These are phyloP conservation scores for Penicillium freii DNA, from an alignment of 2,329 filamentous ascomycete species.

Conservation along the genomic window DNA sequence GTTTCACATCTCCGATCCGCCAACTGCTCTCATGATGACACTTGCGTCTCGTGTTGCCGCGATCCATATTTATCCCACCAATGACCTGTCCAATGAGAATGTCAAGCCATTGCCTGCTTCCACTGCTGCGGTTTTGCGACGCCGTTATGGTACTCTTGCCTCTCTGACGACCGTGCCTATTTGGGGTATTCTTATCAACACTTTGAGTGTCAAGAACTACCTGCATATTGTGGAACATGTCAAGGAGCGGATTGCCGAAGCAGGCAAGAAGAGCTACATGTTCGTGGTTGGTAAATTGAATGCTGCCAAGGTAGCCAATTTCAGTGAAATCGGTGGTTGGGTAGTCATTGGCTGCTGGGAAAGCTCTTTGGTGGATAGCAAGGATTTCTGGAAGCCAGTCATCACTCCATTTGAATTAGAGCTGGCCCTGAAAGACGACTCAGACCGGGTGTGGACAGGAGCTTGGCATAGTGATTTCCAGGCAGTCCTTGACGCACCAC, in stretches of 20 bases:
- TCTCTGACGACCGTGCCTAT: constrained; percentile 76
- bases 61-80: constrained; percentile 73
- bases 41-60: constrained; percentile 77
- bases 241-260: constrained; percentile 67
- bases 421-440: constrained; percentile 71
- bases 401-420: constrained; percentile 94
- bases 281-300: constrained; percentile 97
- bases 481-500: constrained; percentile 53
- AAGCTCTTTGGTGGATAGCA: constrained; percentile 84
- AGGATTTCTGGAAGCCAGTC: constrained; percentile 82
- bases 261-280: constrained; percentile 92
- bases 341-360: constrained; percentile 98
- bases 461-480: constrained; percentile 89
- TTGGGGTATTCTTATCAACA: constrained; percentile 94
- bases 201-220: constrained; percentile 88
- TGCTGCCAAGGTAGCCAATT: constrained; percentile 93
- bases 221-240: constrained; percentile 74
- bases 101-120: constrained; percentile 49
- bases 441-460: constrained; percentile 77
- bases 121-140: constrained; percentile 64
- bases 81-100: constrained; percentile 26
- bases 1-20: constrained; percentile 81
- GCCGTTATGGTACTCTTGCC: constrained; percentile 84
- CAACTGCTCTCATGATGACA: constrained; percentile 78
- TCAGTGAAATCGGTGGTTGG: constrained; percentile 93